These are phyloP conservation scores for Leucocoprinus leucothites DNA, from an alignment of 768 basidiomycete species.

Conservation along the genomic window DNA sequence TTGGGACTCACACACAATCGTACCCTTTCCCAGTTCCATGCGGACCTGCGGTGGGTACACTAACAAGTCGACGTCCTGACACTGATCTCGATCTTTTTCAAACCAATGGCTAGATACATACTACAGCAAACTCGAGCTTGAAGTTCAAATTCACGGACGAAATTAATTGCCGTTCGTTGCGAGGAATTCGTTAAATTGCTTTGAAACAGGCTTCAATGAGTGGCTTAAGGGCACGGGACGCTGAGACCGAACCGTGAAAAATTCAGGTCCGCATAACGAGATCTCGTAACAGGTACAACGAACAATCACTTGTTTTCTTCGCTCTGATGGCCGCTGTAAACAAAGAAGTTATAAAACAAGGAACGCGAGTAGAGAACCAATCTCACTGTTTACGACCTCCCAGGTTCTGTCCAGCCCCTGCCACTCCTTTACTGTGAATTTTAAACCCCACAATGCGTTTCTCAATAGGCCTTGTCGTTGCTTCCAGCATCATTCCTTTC, in stretches of 20 bases:
- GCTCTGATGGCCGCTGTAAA: not conserved
- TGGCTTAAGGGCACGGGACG: not conserved
- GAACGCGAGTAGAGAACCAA: not conserved
- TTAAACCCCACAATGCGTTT: conserved; percentile 9
- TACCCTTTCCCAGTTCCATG: too few species aligned
- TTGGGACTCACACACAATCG: not conserved
- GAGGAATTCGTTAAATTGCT: too few species aligned
- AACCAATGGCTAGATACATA: too few species aligned
- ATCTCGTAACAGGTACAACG: not conserved
- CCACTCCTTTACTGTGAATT: conserved; percentile 4
- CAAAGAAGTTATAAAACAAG: conserved; percentile 4
- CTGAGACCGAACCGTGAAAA: not conserved
- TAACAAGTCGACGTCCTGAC: too few species aligned
- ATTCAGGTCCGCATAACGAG: not conserved
- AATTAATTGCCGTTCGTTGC: too few species aligned
- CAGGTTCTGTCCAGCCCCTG: conserved; percentile 8
- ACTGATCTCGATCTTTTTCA: too few species aligned
- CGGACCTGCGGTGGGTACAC: too few species aligned
- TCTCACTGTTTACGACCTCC: not conserved
- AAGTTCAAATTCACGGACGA: too few species aligned
- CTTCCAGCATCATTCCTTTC: conserved; percentile 9
- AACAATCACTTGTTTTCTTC: not conserved
- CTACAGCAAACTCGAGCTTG: too few species aligned
- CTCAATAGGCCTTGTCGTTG: conserved; percentile 1
- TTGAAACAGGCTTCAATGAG: too few species aligned